Base-by-base conservation (phyloP, 2,329 filamentous ascomycete genomes). In the Calycina herbarum region DNA sequence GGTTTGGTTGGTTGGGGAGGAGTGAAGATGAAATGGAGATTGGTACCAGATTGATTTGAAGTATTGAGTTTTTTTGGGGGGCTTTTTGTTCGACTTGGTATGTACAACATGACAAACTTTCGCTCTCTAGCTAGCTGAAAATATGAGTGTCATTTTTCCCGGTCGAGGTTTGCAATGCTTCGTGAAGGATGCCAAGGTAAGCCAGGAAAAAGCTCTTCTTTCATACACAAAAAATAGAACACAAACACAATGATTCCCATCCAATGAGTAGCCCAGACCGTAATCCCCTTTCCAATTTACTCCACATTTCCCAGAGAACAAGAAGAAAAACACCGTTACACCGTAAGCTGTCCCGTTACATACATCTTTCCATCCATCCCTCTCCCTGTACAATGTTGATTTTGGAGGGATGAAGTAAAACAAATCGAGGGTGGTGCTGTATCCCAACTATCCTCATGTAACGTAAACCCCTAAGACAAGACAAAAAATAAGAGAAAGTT, bases 101-200 rank as follows among this genome's bases (percentile, higher is more conserved):
- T 51, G 45, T 24, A 51, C 45, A 24, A 51, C 45, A 51, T 51
- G 45, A 51, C 45, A 51, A 51, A 51, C 45, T 24, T 20, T 51
- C n/a, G 45, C 45, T 51, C 45, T 51, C 45, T 51, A 51, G 45
- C 45, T 51, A 51, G 45, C 45, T 51, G 45, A 24, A 51, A 20
- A 51, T 51, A 51, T 17, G 45, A 51, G 45, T 51, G 45, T 24
- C 45, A 20, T 24, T 45, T 45, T 45, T 45, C 42, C 42, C 42
- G 15, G 42, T 45, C 15, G 15, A n/a, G 15, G 42, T 45, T 20
- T 45, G 42, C 42, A 17, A 45, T 45, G 4, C 42, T n/a, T n/a
- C 15, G 15, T 45, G 42, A 45, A 17, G 42, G 42, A 45, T 45
- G 42, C 45, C 45, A 51, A 24, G 45, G n/a, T 51, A 51, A 24